Percentiles rank a stretch among this genome's conserved stretches.
Evolutionary conservation across 1,139 yeast species (phyloP).

Genomic region (Nakaseomyces bracarensis): DNA sequence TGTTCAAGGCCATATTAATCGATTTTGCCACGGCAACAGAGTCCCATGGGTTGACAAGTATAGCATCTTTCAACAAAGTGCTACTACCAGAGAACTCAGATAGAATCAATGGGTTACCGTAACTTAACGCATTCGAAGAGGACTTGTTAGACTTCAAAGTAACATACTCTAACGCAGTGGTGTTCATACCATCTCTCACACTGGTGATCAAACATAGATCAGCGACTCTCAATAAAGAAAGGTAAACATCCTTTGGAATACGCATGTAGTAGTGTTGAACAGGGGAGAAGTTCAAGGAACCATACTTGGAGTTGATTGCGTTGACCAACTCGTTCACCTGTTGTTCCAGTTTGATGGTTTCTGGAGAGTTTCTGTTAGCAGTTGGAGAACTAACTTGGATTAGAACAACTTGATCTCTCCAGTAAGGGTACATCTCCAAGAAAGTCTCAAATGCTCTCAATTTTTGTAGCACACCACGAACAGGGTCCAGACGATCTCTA

Average conservation of each 20-base stretch:
- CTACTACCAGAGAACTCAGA: constrained; percentile 95
- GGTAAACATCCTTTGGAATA: constrained; percentile 79
- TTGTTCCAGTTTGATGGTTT: constrained; percentile 47
- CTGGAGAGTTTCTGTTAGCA: constrained; percentile 23
- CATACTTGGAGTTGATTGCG: constrained; percentile 75
- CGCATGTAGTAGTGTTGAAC: constrained; percentile 89
- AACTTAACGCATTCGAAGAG: constrained; percentile 17
- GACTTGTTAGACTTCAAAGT: constrained; percentile 66
- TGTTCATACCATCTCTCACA: constrained; percentile 93
- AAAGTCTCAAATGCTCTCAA: constrained; percentile 75
- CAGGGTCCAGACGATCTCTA: constrained; percentile 71
- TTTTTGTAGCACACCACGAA: constrained; percentile 76
- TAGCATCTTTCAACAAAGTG: constrained; percentile 66
- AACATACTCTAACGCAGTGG: constrained; percentile 87
- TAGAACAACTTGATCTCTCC: constrained; percentile 79
- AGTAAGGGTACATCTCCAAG: constrained; percentile 81
- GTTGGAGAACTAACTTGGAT: constrained; percentile 85
- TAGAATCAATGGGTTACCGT: constrained; percentile 64
- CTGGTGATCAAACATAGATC: constrained; percentile 85
- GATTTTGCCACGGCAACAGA: constrained; percentile 85
- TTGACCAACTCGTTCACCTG: constrained; percentile 73
- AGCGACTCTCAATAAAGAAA: constrained; percentile 80
- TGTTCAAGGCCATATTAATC: constrained; percentile 56
- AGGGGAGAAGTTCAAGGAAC: constrained; percentile 70
- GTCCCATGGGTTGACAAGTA: constrained; percentile 95